These are phyloP conservation scores for Obba rivulosa DNA, from an alignment of 768 basidiomycete genomes.

Conservation along the genomic window DNA sequence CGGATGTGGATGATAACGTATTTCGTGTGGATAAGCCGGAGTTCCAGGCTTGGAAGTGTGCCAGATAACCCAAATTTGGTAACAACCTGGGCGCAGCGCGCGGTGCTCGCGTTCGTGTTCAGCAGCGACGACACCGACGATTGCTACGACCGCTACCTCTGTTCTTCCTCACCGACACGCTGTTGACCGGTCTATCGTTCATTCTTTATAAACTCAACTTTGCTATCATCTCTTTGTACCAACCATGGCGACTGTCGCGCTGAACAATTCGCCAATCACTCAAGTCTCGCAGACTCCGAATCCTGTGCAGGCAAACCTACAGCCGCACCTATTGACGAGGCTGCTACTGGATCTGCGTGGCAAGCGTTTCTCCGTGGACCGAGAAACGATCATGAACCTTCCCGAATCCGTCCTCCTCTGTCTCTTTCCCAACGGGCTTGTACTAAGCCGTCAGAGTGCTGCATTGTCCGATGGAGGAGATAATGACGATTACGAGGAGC, in stretches of 20 bases:
- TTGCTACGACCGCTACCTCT: not conserved
- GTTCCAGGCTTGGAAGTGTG: too few species aligned
- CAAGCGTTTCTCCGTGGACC: constrained; percentile 86
- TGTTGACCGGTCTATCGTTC: not conserved
- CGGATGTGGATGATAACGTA: too few species aligned
- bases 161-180: not conserved
- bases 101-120: too few species aligned
- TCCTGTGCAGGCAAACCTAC: constrained; percentile 63
- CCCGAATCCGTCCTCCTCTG: constrained; percentile 96
- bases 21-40: too few species aligned
- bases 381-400: constrained; percentile 97
- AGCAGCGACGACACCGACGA: too few species aligned
- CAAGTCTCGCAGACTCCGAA: constrained; percentile 48
- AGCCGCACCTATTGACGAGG: constrained; percentile 84
- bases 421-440: constrained; percentile 95
- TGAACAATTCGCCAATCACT: constrained; percentile 37
- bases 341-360: constrained; percentile 92
- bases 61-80: too few species aligned
- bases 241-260: constrained; percentile 20
- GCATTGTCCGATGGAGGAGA: constrained; percentile 71
- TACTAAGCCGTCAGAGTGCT: constrained; percentile 81
- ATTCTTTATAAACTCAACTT: too few species aligned
- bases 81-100: too few species aligned
- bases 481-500: constrained; percentile 79
- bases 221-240: not conserved